Percentiles rank a stretch among this genome's conserved stretches.
phyloP scores from a whole-genome alignment of 2,329 filamentous ascomycete species.

The Claviceps humidiphila region DNA sequence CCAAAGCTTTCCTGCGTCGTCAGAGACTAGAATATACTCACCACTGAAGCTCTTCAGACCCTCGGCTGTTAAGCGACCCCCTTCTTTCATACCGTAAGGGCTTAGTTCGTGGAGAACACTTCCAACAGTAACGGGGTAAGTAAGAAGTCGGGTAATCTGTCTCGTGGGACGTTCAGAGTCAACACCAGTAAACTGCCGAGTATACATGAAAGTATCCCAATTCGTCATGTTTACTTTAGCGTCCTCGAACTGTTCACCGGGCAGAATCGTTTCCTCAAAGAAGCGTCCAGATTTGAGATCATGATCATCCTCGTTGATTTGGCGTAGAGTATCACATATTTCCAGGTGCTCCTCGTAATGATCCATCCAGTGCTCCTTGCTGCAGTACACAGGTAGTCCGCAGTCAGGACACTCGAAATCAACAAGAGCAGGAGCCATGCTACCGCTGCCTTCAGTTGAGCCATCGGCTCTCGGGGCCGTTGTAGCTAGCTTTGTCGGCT shows the following conservation, averaged over 20 bases:
- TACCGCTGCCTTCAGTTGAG: conserved; percentile 39
- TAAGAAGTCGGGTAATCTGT: conserved; percentile 83
- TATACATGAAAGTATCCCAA: conserved; percentile 96
- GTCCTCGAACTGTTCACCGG: conserved; percentile 80
- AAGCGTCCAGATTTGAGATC: conserved; percentile 80
- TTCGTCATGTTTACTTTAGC: conserved; percentile 94
- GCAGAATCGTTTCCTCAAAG: conserved; percentile 90
- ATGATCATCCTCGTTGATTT: conserved; percentile 98
- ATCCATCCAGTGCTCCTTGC: conserved; percentile 87
- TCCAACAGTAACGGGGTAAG: conserved; percentile 83
- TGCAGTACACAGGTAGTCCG: conserved; percentile 86
- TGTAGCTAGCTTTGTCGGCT: conserved; percentile 54
- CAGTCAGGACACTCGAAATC: conserved; percentile 94
- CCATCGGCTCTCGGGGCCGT: conserved; percentile 52
- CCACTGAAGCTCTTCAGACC: conserved; percentile 89
- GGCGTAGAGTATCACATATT: conserved; percentile 77
- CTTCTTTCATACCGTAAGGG: conserved; percentile 70
- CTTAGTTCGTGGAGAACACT: conserved; percentile 90
- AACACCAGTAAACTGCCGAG: conserved; percentile 78
- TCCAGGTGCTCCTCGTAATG: conserved; percentile 89
- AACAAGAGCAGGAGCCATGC: conserved; percentile 63
- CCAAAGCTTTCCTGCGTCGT: not conserved
- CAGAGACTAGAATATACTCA: conserved; percentile 30
- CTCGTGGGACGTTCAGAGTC: conserved; percentile 83
- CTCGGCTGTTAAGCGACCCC: conserved; percentile 67